Evolutionary conservation across 2,329 filamentous ascomycete genomes (phyloP).

Genomic region (Davidsoniella neocaledoniae): DNA sequence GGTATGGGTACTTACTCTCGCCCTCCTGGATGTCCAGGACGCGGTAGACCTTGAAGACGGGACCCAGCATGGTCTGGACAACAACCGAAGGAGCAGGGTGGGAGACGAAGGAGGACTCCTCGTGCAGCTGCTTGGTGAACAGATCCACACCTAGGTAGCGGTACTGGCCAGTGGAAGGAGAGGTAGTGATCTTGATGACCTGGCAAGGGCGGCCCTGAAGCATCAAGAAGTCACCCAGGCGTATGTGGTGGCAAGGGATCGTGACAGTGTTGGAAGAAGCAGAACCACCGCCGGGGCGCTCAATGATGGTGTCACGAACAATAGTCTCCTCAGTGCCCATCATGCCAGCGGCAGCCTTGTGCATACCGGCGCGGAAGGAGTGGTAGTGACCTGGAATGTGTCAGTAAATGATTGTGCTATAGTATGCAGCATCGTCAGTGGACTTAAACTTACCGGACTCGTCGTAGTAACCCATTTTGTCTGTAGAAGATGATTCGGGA

Average conservation of each 20-base stretch:
- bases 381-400: slow-evolving; percentile 35
- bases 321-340: slow-evolving; percentile 29
- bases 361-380: slow-evolving; percentile 37
- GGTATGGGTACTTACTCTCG: slow-evolving; percentile 20
- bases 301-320: slow-evolving; percentile 26
- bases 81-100: slow-evolving; percentile 93
- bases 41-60: slow-evolving; percentile 99
- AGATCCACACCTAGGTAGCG: slow-evolving; percentile 98
- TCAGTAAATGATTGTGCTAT: not conserved
- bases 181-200: slow-evolving; percentile 99
- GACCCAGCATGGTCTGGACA: slow-evolving; percentile 98
- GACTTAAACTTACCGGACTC: slow-evolving; percentile 33
- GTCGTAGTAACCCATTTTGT: slow-evolving; percentile 50
- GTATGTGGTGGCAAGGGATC: slow-evolving; percentile 99
- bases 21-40: slow-evolving; percentile 91
- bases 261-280: slow-evolving; percentile 66
- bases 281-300: slow-evolving; percentile 18
- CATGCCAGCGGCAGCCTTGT: slow-evolving; percentile 41
- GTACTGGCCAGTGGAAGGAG: slow-evolving; percentile 95
- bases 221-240: slow-evolving; percentile 95
- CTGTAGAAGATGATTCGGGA: slow-evolving; percentile 15
- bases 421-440: too few species aligned
- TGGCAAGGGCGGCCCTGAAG: slow-evolving; percentile 98
- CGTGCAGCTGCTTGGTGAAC: slow-evolving; percentile 98
- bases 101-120: slow-evolving; percentile 95